phyloP scores from a whole-genome alignment of 2,329 filamentous ascomycete genomes.

The Gaeumannomyces sp. region DNA sequence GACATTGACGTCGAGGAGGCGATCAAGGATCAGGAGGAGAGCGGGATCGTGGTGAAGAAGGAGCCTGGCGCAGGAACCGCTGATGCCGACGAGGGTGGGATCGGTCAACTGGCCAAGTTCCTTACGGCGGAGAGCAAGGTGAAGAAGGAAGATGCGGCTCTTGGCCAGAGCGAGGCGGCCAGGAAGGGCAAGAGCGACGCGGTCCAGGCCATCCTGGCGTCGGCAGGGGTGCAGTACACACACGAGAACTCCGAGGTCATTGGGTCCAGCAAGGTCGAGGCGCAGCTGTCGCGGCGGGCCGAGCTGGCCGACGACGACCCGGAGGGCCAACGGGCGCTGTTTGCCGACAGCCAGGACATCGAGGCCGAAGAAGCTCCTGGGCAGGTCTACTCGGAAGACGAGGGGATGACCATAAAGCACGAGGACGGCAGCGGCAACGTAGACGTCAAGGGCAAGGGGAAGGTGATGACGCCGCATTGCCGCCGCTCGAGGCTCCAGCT shows the following conservation, averaged over 20 bases:
- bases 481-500: slow-evolving; percentile 30
- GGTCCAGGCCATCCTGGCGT: slow-evolving; percentile 80
- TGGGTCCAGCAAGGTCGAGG: slow-evolving; percentile 87
- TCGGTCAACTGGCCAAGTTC: slow-evolving; percentile 65
- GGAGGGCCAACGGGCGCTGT: slow-evolving; percentile 48
- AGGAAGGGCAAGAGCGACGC: slow-evolving; percentile 53
- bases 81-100: slow-evolving; percentile 57
- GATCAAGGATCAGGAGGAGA: slow-evolving; percentile 49
- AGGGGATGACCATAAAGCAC: not conserved
- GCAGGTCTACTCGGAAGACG: slow-evolving; percentile 5
- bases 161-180: slow-evolving; percentile 23
- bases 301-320: slow-evolving; percentile 29
- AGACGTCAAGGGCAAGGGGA: not conserved
- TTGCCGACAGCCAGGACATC: slow-evolving; percentile 42
- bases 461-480: slow-evolving; percentile 7
- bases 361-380: slow-evolving; percentile 19
- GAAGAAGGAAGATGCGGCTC: slow-evolving; percentile 19
- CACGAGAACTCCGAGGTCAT: slow-evolving; percentile 96
- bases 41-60: slow-evolving; percentile 42
- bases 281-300: slow-evolving; percentile 71
- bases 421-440: slow-evolving; percentile 5
- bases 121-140: slow-evolving; percentile 32
- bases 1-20: slow-evolving; percentile 65
- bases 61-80: slow-evolving; percentile 30
- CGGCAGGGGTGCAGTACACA: slow-evolving; percentile 87